Evolutionary conservation across 495 filamentous ascomycete species (phyloP).

Genomic region (Tuber aestivum): DNA sequence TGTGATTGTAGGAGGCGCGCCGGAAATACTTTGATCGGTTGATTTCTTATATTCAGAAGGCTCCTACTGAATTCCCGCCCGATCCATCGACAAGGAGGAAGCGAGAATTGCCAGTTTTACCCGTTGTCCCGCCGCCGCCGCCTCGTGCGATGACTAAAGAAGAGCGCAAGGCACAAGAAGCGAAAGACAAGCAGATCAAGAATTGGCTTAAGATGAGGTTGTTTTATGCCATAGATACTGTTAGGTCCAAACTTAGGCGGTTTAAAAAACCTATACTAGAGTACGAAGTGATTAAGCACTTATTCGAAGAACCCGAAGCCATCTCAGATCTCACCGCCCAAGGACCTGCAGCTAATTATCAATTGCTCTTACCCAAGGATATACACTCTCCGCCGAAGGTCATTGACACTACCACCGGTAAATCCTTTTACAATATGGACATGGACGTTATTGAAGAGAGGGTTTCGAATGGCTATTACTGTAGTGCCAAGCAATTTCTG

Average conservation of each 20-base stretch:
- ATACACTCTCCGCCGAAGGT: constrained; percentile 26
- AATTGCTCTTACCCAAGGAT: not conserved
- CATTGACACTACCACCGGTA: constrained; percentile 51
- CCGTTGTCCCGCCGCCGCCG: constrained; percentile 66
- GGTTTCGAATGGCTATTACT: constrained; percentile 91
- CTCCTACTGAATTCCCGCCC: constrained; percentile 72
- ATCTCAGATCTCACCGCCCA: constrained; percentile 54
- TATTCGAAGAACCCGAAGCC: constrained; percentile 66
- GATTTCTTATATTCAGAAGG: constrained; percentile 64
- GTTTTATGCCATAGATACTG: constrained; percentile 91
- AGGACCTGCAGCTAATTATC: not conserved
- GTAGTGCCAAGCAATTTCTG: constrained; percentile 76
- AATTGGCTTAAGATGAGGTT: constrained; percentile 81
- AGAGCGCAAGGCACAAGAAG: constrained; percentile 71
- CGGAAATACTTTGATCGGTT: constrained; percentile 70
- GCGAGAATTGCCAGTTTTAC: constrained; percentile 68
- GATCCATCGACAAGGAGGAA: constrained; percentile 77
- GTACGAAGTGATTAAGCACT: constrained; percentile 63
- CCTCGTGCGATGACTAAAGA: constrained; percentile 62
- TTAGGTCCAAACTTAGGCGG: constrained; percentile 73
- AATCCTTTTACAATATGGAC: constrained; percentile 91
- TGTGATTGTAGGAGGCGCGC: constrained; percentile 52
- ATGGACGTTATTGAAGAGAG: constrained; percentile 90
- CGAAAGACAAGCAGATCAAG: constrained; percentile 68
- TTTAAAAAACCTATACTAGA: constrained; percentile 77